A percentile compares a stretch with the other conserved stretches of the same genome.
These are phyloP conservation scores for Hyaloscypha hepaticicola DNA, from an alignment of 495 filamentous ascomycete species.

Conservation along the genomic window DNA sequence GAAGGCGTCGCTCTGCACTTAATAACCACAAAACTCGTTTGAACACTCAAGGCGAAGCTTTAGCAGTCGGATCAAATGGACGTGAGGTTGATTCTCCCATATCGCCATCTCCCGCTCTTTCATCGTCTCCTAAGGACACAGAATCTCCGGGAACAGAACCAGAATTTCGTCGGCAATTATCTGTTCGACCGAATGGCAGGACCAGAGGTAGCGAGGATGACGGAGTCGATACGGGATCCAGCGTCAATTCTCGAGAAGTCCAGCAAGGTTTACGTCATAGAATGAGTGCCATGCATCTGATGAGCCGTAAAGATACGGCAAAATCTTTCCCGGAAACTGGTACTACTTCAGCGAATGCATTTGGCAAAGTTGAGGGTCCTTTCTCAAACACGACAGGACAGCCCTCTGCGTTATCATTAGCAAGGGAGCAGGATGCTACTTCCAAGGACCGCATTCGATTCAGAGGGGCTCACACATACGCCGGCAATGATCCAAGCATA, in stretches of 20 bases:
- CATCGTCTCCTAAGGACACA: slow-evolving; percentile 18
- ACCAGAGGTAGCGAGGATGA: slow-evolving; percentile 35
- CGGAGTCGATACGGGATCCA: slow-evolving; percentile 35
- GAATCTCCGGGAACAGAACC: slow-evolving; percentile 19
- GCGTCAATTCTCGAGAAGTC: slow-evolving; percentile 27
- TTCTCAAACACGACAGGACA: slow-evolving; percentile 44
- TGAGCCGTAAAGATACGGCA: slow-evolving; percentile 71
- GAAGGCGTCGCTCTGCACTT: slow-evolving; percentile 54
- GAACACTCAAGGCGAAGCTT: slow-evolving; percentile 28
- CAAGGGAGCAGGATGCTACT: slow-evolving; percentile 18
- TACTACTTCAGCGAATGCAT: slow-evolving; percentile 75
- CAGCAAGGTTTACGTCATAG: slow-evolving; percentile 48
- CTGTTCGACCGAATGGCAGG: slow-evolving; percentile 31
- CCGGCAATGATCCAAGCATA: slow-evolving; percentile 85
- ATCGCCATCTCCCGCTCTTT: slow-evolving; percentile 22
- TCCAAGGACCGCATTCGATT: slow-evolving; percentile 21
- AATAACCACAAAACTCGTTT: slow-evolving; percentile 51
- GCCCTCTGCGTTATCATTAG: slow-evolving; percentile 24
- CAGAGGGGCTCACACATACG: slow-evolving; percentile 62
- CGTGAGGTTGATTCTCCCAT: slow-evolving; percentile 30
- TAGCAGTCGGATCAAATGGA: neutral
- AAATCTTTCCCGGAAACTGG: slow-evolving; percentile 84
- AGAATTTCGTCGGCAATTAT: slow-evolving; percentile 13
- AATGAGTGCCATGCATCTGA: slow-evolving; percentile 77
- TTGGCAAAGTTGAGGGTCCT: slow-evolving; percentile 81